Conservation (phyloP, 106 monocot species). For the Platanthera guangdongensis region DNA sequence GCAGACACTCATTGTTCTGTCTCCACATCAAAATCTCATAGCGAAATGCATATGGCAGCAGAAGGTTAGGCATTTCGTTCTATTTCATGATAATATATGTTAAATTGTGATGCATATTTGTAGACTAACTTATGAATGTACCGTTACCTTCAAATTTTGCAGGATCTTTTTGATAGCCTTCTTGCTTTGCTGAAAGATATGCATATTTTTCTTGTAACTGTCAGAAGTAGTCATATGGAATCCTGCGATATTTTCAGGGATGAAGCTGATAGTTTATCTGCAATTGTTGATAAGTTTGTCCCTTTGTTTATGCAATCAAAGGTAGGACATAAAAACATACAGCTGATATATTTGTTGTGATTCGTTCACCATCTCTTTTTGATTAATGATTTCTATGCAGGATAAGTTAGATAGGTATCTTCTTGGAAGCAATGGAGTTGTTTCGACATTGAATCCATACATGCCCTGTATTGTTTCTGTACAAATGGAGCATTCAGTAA, state of each 20-base stretch:
- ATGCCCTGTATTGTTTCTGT: conserved; percentile 35
- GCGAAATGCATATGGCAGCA: conserved; percentile 69
- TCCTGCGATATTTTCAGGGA: conserved; percentile 23
- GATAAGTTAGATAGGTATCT: conserved; percentile 50
- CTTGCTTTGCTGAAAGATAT: conserved; percentile 49
- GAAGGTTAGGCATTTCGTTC: conserved; percentile 39
- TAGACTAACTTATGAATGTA: background rate
- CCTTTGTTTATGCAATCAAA: conserved; percentile 48
- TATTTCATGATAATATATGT: background rate
- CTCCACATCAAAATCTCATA: conserved; percentile 30
- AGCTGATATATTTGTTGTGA: background rate
- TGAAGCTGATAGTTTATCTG: conserved; percentile 19
- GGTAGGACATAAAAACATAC: conserved; percentile 22
- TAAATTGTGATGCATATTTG: background rate
- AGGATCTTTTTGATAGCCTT: conserved; percentile 63
- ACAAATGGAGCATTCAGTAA: conserved; percentile 43
- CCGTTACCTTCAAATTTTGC: conserved; percentile 6
- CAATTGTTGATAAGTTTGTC: conserved; percentile 30
- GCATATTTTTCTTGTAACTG: conserved; percentile 29
- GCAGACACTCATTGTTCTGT: conserved; percentile 7
- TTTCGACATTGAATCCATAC: conserved; percentile 6
- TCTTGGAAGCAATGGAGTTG: conserved; percentile 17
- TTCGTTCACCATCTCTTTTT: background rate
- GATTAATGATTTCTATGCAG: conserved; percentile 33
- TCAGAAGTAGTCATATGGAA: conserved; percentile 37